Evolutionary conservation across 2,329 filamentous ascomycete species (phyloP), one percentile per base, ranked within the genome.

Genomic region (Cladosporium oxysporum): DNA sequence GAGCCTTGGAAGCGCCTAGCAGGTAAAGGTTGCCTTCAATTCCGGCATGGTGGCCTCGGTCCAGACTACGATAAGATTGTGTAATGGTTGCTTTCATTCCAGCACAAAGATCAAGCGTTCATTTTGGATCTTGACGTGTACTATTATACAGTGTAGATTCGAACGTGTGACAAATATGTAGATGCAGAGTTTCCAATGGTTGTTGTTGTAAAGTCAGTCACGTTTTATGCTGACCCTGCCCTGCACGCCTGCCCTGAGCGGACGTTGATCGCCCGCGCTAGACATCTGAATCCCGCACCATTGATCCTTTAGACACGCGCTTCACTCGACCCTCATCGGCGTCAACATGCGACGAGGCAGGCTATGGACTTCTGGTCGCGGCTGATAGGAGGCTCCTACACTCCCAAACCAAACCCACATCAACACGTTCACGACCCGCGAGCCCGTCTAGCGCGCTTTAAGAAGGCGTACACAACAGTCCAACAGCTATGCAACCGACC

Each of bases 401-500:
- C 78, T 67, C 76, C 77, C 68, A 85, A 84, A 76, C 81, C 82
- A 75, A 79, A 81, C 73, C 76, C 81, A 62, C 79, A 79, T 44
- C 68, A 67, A 58, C 66, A 70, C 10, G 69, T 69, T n/a, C 84
- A 84, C 73, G 84, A 85, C 69, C 84, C 86, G 28, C 83, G 85
- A 68, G 84, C 88, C 74, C 85, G 87, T 71, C 81, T 89, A 72
- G 80, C 83, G 70, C 82, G 85, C 68, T 89, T 89, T 78, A 86
- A 86, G 72, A 83, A 85, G 70, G 81, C 84, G 65, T 88, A 87
- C 78, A 85, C 87, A 75, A 81, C 83, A 63, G 80, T 88, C 23
- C 80, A 87, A 83, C 84, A 87, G 79, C 83, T 85, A 80, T 89
- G 86, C 83, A 85, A 87, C 67, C 84, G 83, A 64, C 81, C 82